These are phyloP conservation scores for Boletus patriciae DNA, from an alignment of 768 basidiomycete genomes.

Conservation along the genomic window DNA sequence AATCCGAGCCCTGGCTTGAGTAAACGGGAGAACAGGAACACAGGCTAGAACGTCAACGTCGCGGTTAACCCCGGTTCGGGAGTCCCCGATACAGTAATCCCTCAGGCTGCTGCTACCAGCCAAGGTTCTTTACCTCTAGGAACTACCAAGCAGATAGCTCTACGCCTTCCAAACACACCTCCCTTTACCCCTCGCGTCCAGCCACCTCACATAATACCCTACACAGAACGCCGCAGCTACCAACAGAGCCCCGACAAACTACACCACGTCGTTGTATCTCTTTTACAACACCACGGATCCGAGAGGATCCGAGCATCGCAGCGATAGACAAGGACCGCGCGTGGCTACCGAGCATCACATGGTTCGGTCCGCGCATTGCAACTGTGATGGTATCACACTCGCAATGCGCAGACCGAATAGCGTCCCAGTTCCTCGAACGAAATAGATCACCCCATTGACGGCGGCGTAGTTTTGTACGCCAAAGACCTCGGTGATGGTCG, in stretches of 20 bases:
- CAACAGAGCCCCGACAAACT: not conserved
- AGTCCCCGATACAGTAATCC: too few species aligned
- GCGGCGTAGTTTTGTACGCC: not conserved
- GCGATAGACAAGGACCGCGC: too few species aligned
- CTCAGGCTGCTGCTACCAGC: too few species aligned
- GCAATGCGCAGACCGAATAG: not conserved
- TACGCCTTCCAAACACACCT: not conserved
- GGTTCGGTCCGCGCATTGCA: too few species aligned
- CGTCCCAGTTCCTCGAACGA: not conserved
- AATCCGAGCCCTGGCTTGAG: not conserved
- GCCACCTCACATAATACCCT: not conserved
- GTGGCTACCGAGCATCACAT: not conserved
- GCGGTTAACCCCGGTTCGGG: too few species aligned
- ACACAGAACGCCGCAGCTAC: not conserved
- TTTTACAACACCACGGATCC: not conserved
- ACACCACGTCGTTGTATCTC: not conserved
- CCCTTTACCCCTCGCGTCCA: not conserved
- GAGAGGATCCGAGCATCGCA: not conserved
- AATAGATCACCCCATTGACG: not conserved
- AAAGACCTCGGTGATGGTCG: constrained; percentile 8
- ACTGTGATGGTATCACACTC: not conserved
- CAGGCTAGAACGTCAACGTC: too few species aligned
- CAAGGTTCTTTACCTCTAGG: not conserved
- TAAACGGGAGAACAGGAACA: too few species aligned
- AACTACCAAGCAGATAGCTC: not conserved